Base-by-base conservation (phyloP, 129 eudicot genomes). In the Smallanthus sonchifolius region DNA sequence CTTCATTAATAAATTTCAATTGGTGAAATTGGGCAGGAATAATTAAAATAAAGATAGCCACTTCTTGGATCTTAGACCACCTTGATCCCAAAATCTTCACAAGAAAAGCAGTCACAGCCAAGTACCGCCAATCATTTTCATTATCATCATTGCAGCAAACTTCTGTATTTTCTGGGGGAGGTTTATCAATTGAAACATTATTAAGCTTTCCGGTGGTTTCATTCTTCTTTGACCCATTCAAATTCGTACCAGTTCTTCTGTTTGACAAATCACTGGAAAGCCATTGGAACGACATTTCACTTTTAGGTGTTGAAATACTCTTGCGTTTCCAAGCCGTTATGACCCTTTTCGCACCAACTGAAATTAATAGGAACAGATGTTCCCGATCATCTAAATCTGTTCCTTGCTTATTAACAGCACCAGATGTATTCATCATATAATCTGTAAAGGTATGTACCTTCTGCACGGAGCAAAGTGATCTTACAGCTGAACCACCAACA, bases 401-500 rank as follows among this genome's bases (percentile, higher is more conserved):
- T 39, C 81, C 80, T 48, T 67, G 80, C 39, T 68, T 43, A 17
- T 19, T 20, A 45, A 45, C 59, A 56, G 73, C 76, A 43, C 51
- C 19, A 48, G 77, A 67, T 48, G 61, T 59, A 45, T 54, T 81
- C 67, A 45, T 49, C 34, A 49, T 73, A 79, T 85, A 84, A n/a
- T 81, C 82, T 63, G 63, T 76, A 24, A 83, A 48, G 42, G 66
- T 71, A 82, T 94, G 89, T 61, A 85, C 78, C 88, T 84, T 91
- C 59, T 82, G 80, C 68, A 88, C 96, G 55, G 56, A 86, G 83
- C 86, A 91, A 79, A 94, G 75, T 34, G 98, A 90, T 66, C 97
- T 84, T 67, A 94, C 97, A 73, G 97, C 97, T 70, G 98, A 94
- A 69, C 98, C 98, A 51, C 97, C 98, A 72, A 94, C 97, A 90